These are phyloP conservation scores for Yamadazyma atmosphaerica DNA, from an alignment of 1,139 yeast species.

Conservation along the genomic window DNA sequence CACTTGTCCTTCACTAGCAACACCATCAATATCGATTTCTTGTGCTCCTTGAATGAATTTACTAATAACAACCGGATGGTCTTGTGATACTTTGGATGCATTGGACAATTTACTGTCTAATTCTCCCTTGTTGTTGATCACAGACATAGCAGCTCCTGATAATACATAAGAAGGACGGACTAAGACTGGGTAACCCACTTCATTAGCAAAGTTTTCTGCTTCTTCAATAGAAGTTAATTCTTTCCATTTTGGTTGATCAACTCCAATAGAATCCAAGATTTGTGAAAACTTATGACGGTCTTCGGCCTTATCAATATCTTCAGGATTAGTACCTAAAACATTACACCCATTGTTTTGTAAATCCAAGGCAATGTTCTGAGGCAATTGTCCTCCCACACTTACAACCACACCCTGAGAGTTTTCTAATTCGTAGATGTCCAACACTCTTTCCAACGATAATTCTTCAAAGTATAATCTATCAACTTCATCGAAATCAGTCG, in stretches of 20 bases:
- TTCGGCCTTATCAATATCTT: conserved; percentile 95
- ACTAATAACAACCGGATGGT: conserved; percentile 96
- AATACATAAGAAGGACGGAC: conserved; percentile 97
- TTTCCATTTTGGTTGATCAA: conserved; percentile 98
- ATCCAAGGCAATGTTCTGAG: conserved; percentile 91
- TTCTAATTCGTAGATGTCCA: conserved; percentile 96
- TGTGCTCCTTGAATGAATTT: conserved; percentile 94
- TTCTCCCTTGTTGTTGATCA: conserved; percentile 75
- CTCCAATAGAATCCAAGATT: conserved; percentile 84
- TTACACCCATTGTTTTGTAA: conserved; percentile 84
- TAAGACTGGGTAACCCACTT: conserved; percentile 91
- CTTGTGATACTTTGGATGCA: conserved; percentile 91
- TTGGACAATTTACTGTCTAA: conserved; percentile 76
- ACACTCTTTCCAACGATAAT: conserved; percentile 89
- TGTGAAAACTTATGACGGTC: conserved; percentile 97
- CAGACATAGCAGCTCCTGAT: conserved; percentile 99
- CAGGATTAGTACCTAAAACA: conserved; percentile 91
- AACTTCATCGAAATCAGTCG: conserved; percentile 97
- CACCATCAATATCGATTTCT: conserved; percentile 97
- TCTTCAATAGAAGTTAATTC: conserved; percentile 85
- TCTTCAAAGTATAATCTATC: conserved; percentile 97
- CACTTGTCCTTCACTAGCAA: conserved; percentile 84
- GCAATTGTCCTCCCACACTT: conserved; percentile 96
- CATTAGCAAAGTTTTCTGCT: conserved; percentile 81
- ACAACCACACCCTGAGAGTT: conserved; percentile 88